These are phyloP conservation scores for Pseudogymnoascus sp. DNA, from an alignment of 2,329 filamentous ascomycete genomes.

Conservation along the genomic window DNA sequence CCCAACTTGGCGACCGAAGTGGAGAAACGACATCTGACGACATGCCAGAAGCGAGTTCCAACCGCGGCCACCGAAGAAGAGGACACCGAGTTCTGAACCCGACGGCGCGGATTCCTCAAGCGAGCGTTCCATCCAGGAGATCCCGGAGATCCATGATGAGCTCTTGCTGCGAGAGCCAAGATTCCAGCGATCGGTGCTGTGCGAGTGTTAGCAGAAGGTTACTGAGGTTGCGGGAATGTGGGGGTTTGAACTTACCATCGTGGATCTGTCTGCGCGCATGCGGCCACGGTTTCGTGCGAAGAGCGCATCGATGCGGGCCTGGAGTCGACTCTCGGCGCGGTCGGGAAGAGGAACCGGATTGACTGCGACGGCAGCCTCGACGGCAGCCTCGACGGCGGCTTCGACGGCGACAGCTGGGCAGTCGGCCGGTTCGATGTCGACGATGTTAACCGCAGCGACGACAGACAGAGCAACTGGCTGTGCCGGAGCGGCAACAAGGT, in stretches of 20 bases:
- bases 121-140: background rate
- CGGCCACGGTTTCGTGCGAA: background rate
- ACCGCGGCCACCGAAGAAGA: background rate
- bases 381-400: background rate
- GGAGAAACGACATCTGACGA: background rate
- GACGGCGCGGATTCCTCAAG: background rate
- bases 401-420: background rate
- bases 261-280: background rate
- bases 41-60: constrained; percentile 1
- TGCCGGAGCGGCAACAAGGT: background rate
- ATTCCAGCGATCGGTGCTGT: background rate
- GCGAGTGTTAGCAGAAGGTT: background rate
- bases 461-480: background rate
- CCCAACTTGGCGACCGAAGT: background rate
- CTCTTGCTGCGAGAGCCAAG: background rate
- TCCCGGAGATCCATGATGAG: background rate
- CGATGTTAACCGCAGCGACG: background rate
- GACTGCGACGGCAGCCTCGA: background rate
- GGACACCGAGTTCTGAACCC: background rate
- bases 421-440: background rate
- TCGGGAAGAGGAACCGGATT: background rate
- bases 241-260: background rate
- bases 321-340: background rate
- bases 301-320: background rate
- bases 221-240: background rate